Evolutionary conservation across 2,329 filamentous ascomycete genomes (phyloP), one percentile per base, ranked within the genome.

Genomic region (Epichloe scottii): DNA sequence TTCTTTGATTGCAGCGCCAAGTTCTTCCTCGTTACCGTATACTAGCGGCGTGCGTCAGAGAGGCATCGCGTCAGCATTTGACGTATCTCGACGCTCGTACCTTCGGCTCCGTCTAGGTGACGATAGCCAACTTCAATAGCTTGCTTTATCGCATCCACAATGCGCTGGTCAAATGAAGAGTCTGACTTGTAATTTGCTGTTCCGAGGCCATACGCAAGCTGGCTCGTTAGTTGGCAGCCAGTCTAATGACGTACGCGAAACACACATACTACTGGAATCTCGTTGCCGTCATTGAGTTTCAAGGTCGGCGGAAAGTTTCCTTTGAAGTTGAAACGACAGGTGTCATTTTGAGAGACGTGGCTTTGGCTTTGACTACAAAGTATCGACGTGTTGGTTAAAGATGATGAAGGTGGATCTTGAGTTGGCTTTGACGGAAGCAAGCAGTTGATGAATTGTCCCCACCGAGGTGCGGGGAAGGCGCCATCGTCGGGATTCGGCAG

Each of bases 31-130:
- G 58, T 82, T 84, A 48, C 73, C 71, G 62, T 84, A 84, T 14
- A 68, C 78, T 81, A n/a, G n/a, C 3, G 26, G n/a, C 21, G 7
- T 7, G n/a, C 35, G 42, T 49, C 23, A 52, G 46, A 15, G 34
- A 47, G 12, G 17, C 15, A 10, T 39, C 11, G 35, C 10, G 12
- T 5, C 4, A 21, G 33, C 17, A 46, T 8, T 26, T 8, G 45
- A 8, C 10, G 15, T 10, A 3, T 4, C 23, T 15, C n/a, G 5
- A 14, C 1, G n/a, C 26, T 56, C 67, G 52, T 62, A 82, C 82
- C 68, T 70, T 90, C 82, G 19, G 87, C 87, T 42, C 85, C 80
- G 63, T 91, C 87, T 3, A 90, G 72, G 60, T 90, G 85, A 52
- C 75, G 74, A 64, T 82, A 89, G 23, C 84, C 85, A n/a, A 79